Base-by-base conservation (phyloP, 495 filamentous ascomycete genomes). In the Clohesyomyces aquaticus region DNA sequence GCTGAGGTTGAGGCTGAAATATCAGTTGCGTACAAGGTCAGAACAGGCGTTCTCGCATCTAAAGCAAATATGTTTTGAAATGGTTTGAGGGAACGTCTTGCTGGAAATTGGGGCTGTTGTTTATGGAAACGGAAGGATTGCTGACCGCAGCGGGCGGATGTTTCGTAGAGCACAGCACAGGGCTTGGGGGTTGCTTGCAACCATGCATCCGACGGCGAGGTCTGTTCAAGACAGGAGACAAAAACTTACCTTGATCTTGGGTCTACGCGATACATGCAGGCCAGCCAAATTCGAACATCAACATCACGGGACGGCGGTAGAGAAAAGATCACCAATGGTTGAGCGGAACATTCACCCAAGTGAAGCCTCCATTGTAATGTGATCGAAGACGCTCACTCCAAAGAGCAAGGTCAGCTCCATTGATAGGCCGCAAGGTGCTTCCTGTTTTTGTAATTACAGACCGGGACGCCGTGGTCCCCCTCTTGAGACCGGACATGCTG, bases 341-440 rank as follows among this genome's bases (percentile, higher is more conserved):
- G 67, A 56, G 63, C 72, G 72, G 69, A 59, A 38, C 46, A 70
- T 72, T 62, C 72, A 74, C 72, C 70, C 63, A 63, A 66, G 70
- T 74, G 72, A 72, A 66, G 67, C 67, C 72, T 74, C 70, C 71
- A 73, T 73, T 72, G 71, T 67, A 52, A 22, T 71, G 65, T 71
- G 67, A 67, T 67, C 63, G 55, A 49, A 53, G 55, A 67, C 60
- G 12, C 64, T 46, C 53, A 28, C 61, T 64, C 62, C 19, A 61
- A 38, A 65, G 41, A 56, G 58, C 47, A 49, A 66, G 45, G 35
- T 49, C 55, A 59, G 56, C 56, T 69, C 64, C 70, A 51, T 68
- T 68, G 72, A 74, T 74, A 71, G 72, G 72, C 72, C 72, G 55
- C 61, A 65, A 61, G 49, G 41, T 66, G 66, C 60, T 62, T 66